Evolutionary conservation across 345 rosid species (phyloP), one percentile per base, ranked within the genome.

Genomic region (Gossypium stocksii): DNA sequence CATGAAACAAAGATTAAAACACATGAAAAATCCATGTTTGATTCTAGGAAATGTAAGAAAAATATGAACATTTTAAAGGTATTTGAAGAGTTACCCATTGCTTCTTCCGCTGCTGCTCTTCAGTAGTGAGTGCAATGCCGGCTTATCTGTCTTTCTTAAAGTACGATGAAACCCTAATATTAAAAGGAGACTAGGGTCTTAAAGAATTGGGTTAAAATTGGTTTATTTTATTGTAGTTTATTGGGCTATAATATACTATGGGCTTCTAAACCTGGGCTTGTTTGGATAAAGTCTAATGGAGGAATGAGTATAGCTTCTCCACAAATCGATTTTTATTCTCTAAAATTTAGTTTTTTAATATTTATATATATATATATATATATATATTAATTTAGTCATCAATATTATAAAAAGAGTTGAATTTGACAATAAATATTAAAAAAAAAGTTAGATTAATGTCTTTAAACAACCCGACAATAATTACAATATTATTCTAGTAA

Each of bases 61-160:
- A 41, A 54, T 0, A 27, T 3, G 0, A 54, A 3, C 52, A 51
- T 16, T 20, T 58, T 8, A 20, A 8, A 14, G 13, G 29, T 0
- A 57, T 43, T 43, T 41, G 19, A 20, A 2, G 45, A 22, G 61
- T 45, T 73, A 73, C 68, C 76, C 76, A 73, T 73, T 23, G 52
- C 56, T 72, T 16, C 46, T 44, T 44, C 16, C 12, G 76, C 57
- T 60, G 76, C 57, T 60, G 57, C 46, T 70, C 25, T 29, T 52
- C 73, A 10, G n/a, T 20, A 8, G 20, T 6, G 6, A 15, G 25
- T 71, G 13, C 72, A 29, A 53, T 22, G 58, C 41, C 67, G 44
- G 76, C 27, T 44, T 41, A 43, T 1, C 20, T 38, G 43, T 59
- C 11, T 44, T 45, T 15, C 54, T 19, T 2, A 23, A 27, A 22